These are phyloP conservation scores for Atkinsonella hypoxylon DNA, from an alignment of 2,329 filamentous ascomycete species.

Conservation along the genomic window DNA sequence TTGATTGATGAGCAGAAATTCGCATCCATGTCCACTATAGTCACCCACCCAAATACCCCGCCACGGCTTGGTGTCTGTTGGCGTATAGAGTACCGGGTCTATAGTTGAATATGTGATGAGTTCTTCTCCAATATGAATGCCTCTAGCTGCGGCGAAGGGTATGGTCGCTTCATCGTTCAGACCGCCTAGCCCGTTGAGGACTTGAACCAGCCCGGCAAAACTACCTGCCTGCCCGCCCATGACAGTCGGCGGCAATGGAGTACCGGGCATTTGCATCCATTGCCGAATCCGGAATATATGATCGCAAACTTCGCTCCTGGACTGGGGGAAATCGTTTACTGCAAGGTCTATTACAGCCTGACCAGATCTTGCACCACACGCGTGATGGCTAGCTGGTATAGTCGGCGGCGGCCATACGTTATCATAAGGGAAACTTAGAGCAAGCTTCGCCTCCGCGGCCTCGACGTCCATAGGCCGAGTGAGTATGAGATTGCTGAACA, in stretches of 20 bases:
- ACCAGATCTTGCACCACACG: conserved; percentile 22
- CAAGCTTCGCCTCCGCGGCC: conserved; percentile 19
- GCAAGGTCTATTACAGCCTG: conserved; percentile 14
- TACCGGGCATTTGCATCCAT: conserved; percentile 56
- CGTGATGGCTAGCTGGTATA: conserved; percentile 51
- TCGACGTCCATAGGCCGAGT: conserved; percentile 36
- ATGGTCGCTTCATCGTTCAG: not conserved
- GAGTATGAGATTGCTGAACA: conserved; percentile 58
- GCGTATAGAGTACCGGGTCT: conserved; percentile 63
- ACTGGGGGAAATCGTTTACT: conserved; percentile 29
- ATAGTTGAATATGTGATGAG: conserved; percentile 59
- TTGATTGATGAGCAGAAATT: conserved; percentile 77
- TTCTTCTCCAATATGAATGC: conserved; percentile 41
- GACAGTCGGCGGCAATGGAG: conserved; percentile 15
- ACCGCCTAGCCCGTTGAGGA: conserved; percentile 5
- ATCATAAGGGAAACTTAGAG: conserved; percentile 29
- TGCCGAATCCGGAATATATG: conserved; percentile 61
- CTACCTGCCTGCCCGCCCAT: conserved; percentile 17
- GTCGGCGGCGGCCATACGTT: conserved; percentile 65
- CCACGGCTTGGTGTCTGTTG: conserved; percentile 68
- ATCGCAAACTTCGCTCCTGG: conserved; percentile 50
- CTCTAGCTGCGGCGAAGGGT: conserved; percentile 14
- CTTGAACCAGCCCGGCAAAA: conserved; percentile 11
- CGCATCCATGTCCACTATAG: conserved; percentile 77
- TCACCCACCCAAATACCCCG: conserved; percentile 89